Conservation (phyloP, 2,329 filamentous ascomycete genomes). For the Stemphylium lycopersici region DNA sequence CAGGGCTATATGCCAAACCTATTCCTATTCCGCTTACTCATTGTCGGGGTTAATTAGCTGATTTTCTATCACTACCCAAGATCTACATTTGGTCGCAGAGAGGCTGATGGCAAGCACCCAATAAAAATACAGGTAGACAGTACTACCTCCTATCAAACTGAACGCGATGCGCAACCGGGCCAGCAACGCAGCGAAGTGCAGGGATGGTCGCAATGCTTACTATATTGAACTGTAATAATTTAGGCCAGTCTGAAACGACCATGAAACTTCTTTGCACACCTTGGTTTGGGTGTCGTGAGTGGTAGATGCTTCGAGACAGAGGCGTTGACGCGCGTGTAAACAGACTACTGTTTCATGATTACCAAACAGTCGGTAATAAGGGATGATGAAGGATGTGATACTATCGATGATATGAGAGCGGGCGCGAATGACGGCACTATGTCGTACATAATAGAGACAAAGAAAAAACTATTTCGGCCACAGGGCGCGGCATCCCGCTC, state of each 20-base stretch:
- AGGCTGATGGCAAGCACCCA: no score
- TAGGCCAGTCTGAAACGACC: not conserved
- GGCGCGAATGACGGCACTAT: not conserved
- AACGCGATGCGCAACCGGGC: no score
- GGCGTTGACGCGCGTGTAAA: not conserved
- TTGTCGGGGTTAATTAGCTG: no score
- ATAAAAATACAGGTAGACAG: no score
- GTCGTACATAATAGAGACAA: conserved; percentile 1
- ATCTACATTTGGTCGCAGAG: no score
- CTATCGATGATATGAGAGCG: not conserved
- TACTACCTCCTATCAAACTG: no score
- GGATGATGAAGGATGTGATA: not conserved
- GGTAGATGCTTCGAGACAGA: not conserved
- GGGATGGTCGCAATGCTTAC: no score
- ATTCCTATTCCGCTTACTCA: no score
- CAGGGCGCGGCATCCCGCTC: not conserved
- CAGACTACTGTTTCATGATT: not conserved
- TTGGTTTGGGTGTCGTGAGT: not conserved
- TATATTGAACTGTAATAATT: not conserved
- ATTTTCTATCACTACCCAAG: no score
- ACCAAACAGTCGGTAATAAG: not conserved
- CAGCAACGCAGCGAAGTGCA: no score
- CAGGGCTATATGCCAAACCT: not conserved
- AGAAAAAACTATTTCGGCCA: not conserved
- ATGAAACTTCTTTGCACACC: not conserved